phyloP scores from a whole-genome alignment of 1,284 basidiomycete genomes.

The Xerocomus cyaneibrunnescens region DNA sequence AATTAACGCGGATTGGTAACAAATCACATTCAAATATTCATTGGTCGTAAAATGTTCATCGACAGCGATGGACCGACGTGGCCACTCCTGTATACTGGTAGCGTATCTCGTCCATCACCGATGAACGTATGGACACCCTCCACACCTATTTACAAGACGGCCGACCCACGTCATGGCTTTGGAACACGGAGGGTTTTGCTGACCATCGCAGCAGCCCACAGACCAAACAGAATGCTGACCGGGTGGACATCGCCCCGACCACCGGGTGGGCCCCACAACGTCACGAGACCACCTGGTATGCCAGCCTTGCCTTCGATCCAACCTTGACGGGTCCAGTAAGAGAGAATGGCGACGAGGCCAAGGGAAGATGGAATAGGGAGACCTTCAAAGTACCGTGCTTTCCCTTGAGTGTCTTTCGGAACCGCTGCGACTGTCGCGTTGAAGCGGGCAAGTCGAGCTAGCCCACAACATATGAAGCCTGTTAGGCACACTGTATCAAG shows the following conservation, averaged over 20 bases:
- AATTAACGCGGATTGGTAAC: not conserved
- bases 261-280: slow-evolving; percentile 68
- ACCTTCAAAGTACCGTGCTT: slow-evolving; percentile 95
- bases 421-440: slow-evolving; percentile 97
- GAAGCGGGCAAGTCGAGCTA: slow-evolving; percentile 95
- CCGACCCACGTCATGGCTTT: slow-evolving; percentile 50
- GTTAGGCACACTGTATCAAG: slow-evolving; percentile 88
- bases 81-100: slow-evolving; percentile 1
- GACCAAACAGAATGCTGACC: slow-evolving; percentile 68
- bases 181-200: slow-evolving; percentile 90
- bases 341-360: slow-evolving; percentile 76
- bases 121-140: not conserved
- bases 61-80: slow-evolving; percentile 5
- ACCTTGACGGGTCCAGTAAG: slow-evolving; percentile 81
- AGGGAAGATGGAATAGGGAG: slow-evolving; percentile 95
- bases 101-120: slow-evolving; percentile 3
- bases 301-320: slow-evolving; percentile 78
- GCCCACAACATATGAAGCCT: slow-evolving; percentile 92
- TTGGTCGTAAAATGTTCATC: slow-evolving; percentile 17
- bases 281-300: slow-evolving; percentile 72
- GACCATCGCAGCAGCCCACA: slow-evolving; percentile 93
- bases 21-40: slow-evolving; percentile 11
- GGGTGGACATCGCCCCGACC: slow-evolving; percentile 81
- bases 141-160: not conserved
- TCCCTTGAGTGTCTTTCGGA: slow-evolving; percentile 86